Percentiles rank a stretch among this genome's conserved stretches.
phyloP scores from a whole-genome alignment of 169 alveolate species.

The Plasmodium vivax region DNA sequence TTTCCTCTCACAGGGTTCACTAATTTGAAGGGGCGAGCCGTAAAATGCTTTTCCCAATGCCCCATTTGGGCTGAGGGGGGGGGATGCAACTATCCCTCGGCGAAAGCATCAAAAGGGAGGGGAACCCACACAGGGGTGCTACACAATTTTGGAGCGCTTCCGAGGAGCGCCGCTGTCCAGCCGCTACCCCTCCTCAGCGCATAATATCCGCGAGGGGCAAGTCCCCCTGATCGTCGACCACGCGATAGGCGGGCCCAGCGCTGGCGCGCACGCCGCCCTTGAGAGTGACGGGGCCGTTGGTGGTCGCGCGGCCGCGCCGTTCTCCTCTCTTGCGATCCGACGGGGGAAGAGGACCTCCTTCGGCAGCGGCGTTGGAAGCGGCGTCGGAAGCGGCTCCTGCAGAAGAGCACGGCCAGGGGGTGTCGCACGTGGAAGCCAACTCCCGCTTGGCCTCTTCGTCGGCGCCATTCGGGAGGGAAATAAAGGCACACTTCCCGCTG shows the following conservation, averaged over 20 bases:
- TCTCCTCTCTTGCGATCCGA: neutral
- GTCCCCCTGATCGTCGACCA: constrained; percentile 9
- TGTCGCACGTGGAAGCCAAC: constrained; percentile 50
- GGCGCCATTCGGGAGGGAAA: neutral
- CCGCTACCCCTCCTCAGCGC: neutral
- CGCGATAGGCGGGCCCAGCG: neutral
- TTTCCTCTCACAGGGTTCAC: neutral
- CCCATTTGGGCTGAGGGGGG: neutral
- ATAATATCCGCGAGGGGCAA: constrained; percentile 11
- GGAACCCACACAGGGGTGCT: neutral
- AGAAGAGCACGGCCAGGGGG: constrained; percentile 68
- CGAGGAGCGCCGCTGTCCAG: neutral
- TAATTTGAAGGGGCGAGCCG: neutral
- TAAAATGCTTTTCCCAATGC: neutral
- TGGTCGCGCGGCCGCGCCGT: neutral
- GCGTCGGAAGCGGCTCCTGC: neutral
- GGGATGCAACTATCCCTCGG: neutral
- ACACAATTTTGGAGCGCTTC: neutral
- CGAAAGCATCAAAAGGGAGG: neutral
- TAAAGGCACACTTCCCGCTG: constrained; percentile 45
- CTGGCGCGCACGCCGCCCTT: constrained; percentile 5
- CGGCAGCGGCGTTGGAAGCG: neutral
- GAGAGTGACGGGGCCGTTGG: constrained; percentile 34
- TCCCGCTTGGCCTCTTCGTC: constrained; percentile 51
- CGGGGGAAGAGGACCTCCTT: neutral